These are phyloP conservation scores for Trypethelium eluteriae DNA, from an alignment of 495 filamentous ascomycete species.

Conservation along the genomic window DNA sequence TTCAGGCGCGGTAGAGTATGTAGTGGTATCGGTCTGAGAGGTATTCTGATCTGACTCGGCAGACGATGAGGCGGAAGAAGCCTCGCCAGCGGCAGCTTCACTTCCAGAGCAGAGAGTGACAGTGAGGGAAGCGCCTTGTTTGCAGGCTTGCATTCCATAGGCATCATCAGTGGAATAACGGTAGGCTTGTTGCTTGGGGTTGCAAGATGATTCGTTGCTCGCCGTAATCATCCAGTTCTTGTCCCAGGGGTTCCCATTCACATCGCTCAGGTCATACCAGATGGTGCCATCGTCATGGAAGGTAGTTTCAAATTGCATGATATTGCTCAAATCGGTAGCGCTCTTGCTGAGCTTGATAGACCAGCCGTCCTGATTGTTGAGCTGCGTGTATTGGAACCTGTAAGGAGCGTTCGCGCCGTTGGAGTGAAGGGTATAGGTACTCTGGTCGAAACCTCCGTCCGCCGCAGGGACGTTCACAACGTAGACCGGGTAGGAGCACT, in stretches of 20 bases:
- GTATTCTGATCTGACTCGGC: neutral
- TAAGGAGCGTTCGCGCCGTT: constrained; percentile 16
- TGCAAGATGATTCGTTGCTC: constrained; percentile 15
- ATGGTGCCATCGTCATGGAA: constrained; percentile 27
- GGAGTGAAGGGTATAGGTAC: constrained; percentile 15
- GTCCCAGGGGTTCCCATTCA: constrained; percentile 28
- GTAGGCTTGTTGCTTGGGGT: constrained; percentile 25
- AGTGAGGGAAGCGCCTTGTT: constrained; percentile 23
- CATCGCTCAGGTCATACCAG: constrained; percentile 29
- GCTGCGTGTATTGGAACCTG: constrained; percentile 24
- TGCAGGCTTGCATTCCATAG: constrained; percentile 29
- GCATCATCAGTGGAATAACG: constrained; percentile 29
- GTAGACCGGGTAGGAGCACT: constrained; percentile 26
- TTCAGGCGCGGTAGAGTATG: neutral
- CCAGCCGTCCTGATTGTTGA: constrained; percentile 24
- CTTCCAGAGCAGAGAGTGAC: constrained; percentile 27
- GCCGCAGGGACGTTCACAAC: constrained; percentile 20
- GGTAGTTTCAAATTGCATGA: constrained; percentile 30
- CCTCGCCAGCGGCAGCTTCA: constrained; percentile 13
- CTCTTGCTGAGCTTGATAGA: constrained; percentile 28
- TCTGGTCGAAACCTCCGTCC: constrained; percentile 12
- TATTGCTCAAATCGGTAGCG: constrained; percentile 13
- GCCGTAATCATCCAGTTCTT: constrained; percentile 27
- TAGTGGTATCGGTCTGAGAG: neutral
- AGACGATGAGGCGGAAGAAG: constrained; percentile 20